These are phyloP conservation scores for Pilobolus umbonatus DNA, from an alignment of 192 early-diverging fungal species.

Conservation along the genomic window DNA sequence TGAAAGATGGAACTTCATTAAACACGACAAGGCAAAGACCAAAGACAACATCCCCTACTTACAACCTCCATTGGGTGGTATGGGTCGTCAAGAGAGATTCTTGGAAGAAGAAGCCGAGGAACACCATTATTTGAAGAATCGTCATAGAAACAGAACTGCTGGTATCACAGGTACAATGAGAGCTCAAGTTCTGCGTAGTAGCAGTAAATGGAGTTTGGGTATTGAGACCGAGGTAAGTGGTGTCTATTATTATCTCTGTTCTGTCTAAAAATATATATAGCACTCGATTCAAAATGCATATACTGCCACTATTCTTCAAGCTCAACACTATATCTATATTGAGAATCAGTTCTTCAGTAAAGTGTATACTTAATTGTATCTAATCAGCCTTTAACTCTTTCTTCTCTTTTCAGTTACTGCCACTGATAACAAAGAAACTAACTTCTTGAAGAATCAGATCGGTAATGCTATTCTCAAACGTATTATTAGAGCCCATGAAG, in stretches of 20 bases:
- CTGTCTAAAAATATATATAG: slow-evolving; percentile 14
- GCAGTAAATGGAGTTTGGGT: slow-evolving; percentile 61
- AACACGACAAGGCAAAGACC: slow-evolving; percentile 60
- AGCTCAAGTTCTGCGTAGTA: slow-evolving; percentile 65
- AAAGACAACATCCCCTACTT: slow-evolving; percentile 56
- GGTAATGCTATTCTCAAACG: slow-evolving; percentile 75
- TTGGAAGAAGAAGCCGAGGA: slow-evolving; percentile 44
- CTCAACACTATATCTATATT: slow-evolving; percentile 84
- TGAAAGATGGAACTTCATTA: slow-evolving; percentile 86
- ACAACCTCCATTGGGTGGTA: slow-evolving; percentile 45
- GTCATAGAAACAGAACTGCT: slow-evolving; percentile 36
- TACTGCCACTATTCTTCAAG: slow-evolving; percentile 57
- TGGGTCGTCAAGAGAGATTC: slow-evolving; percentile 19
- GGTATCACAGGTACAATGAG: slow-evolving; percentile 55
- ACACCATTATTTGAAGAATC: slow-evolving; percentile 35
- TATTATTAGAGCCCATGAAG: slow-evolving; percentile 63
- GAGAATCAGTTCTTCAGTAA: slow-evolving; percentile 91
- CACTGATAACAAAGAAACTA: slow-evolving; percentile 38
- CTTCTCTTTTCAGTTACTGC: slow-evolving; percentile 39
- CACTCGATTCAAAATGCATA: slow-evolving; percentile 81
- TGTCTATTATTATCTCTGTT: not conserved
- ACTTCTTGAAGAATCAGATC: slow-evolving; percentile 75
- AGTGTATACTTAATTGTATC: not conserved
- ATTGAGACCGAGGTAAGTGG: slow-evolving; percentile 50
- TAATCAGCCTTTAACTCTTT: not conserved